Conservation (phyloP, 345 rosid species). For the Arabidopsis thaliana region DNA sequence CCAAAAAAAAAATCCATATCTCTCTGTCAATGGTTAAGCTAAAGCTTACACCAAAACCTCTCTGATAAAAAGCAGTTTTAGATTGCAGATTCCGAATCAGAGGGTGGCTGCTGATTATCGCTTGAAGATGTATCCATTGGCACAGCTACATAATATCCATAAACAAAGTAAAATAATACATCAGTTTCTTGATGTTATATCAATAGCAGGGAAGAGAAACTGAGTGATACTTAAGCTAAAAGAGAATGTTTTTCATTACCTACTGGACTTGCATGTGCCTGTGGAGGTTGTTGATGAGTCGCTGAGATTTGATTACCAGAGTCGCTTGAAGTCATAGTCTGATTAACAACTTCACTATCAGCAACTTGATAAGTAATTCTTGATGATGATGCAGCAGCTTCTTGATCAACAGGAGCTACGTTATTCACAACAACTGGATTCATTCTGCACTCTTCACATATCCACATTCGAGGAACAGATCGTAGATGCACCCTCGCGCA, state of each 20-base stretch:
- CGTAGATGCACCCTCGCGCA: background rate
- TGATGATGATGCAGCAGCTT: background rate
- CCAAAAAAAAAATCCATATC: background rate
- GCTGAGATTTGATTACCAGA: background rate
- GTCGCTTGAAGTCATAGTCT: background rate
- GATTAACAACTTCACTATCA: background rate
- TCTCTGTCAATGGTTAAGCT: slow-evolving; percentile 3
- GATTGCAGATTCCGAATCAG: slow-evolving; percentile 1
- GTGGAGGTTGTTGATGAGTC: slow-evolving; percentile 8
- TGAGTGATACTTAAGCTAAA: background rate
- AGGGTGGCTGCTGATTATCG: too few relatives aligned
- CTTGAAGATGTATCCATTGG: background rate
- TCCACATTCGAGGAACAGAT: background rate
- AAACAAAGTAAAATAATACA: background rate
- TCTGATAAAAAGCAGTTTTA: background rate
- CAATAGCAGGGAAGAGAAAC: background rate
- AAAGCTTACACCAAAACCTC: background rate
- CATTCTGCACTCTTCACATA: background rate
- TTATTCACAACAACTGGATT: background rate
- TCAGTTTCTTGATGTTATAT: background rate
- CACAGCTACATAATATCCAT: background rate
- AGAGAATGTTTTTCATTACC: slow-evolving; percentile 14
- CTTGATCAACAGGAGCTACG: background rate
- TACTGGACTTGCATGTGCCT: background rate
- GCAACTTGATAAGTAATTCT: background rate